Conservation (phyloP, 805 yeast genomes). For the Starmerella cellae region DNA sequence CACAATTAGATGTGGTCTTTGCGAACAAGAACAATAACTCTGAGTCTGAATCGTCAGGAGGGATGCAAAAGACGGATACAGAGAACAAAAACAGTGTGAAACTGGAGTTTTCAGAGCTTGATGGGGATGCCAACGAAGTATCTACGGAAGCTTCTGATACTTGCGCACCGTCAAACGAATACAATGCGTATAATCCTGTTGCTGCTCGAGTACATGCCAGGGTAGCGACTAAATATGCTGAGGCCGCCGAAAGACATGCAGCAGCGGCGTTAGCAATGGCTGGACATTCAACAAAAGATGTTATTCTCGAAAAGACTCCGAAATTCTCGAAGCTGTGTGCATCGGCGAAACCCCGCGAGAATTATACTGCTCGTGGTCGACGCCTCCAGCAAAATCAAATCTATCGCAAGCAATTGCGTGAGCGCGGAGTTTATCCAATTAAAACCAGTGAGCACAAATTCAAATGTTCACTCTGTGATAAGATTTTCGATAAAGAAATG, state of each 20-base stretch:
- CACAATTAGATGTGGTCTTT: not conserved
- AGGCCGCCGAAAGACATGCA: constrained; percentile 2
- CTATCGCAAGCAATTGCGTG: constrained; percentile 7
- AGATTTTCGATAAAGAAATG: constrained; percentile 11
- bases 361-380: not conserved
- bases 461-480: constrained; percentile 8
- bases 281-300: not conserved
- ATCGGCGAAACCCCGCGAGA: not conserved
- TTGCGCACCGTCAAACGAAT: no score
- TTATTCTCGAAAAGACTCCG: not conserved
- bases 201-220: not conserved
- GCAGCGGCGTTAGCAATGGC: constrained; percentile 4
- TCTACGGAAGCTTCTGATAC: no score
- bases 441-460: not conserved
- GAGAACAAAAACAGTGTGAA: no score
- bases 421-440: constrained; percentile 8
- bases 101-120: no score
- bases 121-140: no score
- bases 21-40: no score
- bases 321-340: not conserved
- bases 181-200: no score
- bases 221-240: not conserved
- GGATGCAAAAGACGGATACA: no score
- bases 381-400: constrained; percentile 9
- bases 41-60: no score